These are phyloP conservation scores for Williopsis jadinii DNA, from an alignment of 1,139 yeast species.

Conservation along the genomic window DNA sequence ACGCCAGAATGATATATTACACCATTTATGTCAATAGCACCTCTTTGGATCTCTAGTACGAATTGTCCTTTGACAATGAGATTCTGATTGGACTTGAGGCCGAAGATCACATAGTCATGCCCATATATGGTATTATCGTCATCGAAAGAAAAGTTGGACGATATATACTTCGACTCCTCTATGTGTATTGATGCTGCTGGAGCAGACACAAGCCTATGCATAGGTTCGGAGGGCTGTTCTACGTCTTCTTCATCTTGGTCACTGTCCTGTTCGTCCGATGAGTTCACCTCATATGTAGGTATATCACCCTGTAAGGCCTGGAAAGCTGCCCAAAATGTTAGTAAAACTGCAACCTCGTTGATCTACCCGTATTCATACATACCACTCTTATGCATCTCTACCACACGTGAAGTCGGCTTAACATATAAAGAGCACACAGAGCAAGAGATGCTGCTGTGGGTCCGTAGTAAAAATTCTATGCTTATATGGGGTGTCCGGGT, in stretches of 20 bases:
- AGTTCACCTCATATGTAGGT: slow-evolving; percentile 13
- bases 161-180: slow-evolving; percentile 18
- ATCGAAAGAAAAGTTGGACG: slow-evolving; percentile 30
- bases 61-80: slow-evolving; percentile 57
- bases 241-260: background rate
- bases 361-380: background rate
- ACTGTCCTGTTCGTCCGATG: slow-evolving; percentile 11
- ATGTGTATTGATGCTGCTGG: slow-evolving; percentile 2
- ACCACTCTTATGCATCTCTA: slow-evolving; percentile 1
- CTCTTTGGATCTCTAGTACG: slow-evolving; percentile 44
- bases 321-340: slow-evolving; percentile 8
- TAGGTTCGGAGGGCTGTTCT: background rate
- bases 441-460: too few species aligned
- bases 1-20: slow-evolving; percentile 40
- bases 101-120: slow-evolving; percentile 31
- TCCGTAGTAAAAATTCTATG: too few species aligned
- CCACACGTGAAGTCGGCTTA: too few species aligned
- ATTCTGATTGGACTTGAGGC: slow-evolving; percentile 39
- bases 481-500: too few species aligned
- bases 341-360: background rate
- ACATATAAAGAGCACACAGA: too few species aligned
- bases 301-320: slow-evolving; percentile 11
- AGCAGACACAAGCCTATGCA: slow-evolving; percentile 1
- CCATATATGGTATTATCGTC: slow-evolving; percentile 32
- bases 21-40: slow-evolving; percentile 50